Base-by-base conservation (phyloP, 129 eudicot genomes). In the Chrysanthemum makinoi region DNA sequence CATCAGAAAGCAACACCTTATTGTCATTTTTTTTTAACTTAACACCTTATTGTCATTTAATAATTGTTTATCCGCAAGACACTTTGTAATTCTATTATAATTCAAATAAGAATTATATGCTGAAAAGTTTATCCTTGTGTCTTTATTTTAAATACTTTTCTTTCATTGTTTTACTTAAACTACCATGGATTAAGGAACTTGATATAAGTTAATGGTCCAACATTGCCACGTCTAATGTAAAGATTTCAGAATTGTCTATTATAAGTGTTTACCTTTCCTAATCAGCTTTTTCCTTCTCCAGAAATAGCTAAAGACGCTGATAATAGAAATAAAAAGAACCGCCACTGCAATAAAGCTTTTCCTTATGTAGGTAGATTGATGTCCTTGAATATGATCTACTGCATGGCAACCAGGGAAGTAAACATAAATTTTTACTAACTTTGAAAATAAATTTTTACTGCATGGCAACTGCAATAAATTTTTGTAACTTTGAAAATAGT, bases 381-480 rank as follows among this genome's bases (percentile, higher is more conserved):
- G 20, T 65, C 16, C 50, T 50, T 65, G 70, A 50, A 16, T 62
- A 20, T 70, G 26, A 60, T 50, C 47, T 35, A 11, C 70, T 64
- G 81, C 84, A 75, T 46, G 53, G 57, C 24, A 17, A 69, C 71
- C 66, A 80, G 46, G 52, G 28, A 72, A 78, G n/a, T 44, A 56
- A 65, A 56, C 24, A 28, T 44, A 53, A 33, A 33, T 0, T 33
- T 33, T 71, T 64, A 28, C 3, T 33, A 33, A 7, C 13, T 26
- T n/a, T 49, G 9, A 10, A 66, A 5, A 66, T 17, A 17, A 22
- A 22, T 22, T 22, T 22, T 22, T 22, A 22, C 24, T 22, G 24
- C 24, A 22, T 22, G 24, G 24, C 24, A 22, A 22, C 24, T 22
- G 24, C 24, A 22, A 28, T 28, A 33, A 33, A 3, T 33, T 33